Evolutionary conservation across 495 filamentous ascomycete genomes (phyloP).

Genomic region (Amphirosellinia nigrospora): DNA sequence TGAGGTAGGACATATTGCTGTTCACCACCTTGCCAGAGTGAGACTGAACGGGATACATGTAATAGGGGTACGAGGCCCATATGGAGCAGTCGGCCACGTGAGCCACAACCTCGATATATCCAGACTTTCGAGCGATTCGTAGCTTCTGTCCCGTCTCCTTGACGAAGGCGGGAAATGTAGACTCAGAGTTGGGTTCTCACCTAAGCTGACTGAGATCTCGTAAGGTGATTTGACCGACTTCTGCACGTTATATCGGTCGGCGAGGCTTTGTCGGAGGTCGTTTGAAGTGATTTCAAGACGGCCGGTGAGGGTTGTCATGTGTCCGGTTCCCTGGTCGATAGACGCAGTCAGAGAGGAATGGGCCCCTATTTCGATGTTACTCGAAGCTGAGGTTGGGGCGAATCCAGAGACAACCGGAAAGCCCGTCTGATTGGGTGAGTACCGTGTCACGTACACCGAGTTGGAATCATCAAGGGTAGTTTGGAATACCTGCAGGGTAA

Average conservation of each 20-base stretch:
- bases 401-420: background rate
- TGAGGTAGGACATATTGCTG: constrained; percentile 39
- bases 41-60: constrained; percentile 30
- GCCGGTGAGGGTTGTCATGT: background rate
- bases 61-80: constrained; percentile 21
- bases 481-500: constrained; percentile 27
- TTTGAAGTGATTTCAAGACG: background rate
- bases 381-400: background rate
- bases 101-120: background rate
- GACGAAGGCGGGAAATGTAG: constrained; percentile 5
- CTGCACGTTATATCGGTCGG: background rate
- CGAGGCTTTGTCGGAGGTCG: background rate
- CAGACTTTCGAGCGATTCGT: background rate
- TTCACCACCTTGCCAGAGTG: constrained; percentile 24
- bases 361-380: too few relatives aligned
- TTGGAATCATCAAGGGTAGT: constrained; percentile 29
- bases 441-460: constrained; percentile 45
- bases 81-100: background rate
- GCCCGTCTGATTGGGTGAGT: constrained; percentile 27
- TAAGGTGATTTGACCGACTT: constrained; percentile 6
- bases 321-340: background rate
- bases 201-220: background rate
- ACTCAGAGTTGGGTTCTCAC: background rate
- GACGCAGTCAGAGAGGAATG: background rate
- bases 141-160: background rate